Evolutionary conservation across 768 basidiomycete species (phyloP), one percentile per base, ranked within the genome.

Genomic region (Leccinellum rugosiceps): DNA sequence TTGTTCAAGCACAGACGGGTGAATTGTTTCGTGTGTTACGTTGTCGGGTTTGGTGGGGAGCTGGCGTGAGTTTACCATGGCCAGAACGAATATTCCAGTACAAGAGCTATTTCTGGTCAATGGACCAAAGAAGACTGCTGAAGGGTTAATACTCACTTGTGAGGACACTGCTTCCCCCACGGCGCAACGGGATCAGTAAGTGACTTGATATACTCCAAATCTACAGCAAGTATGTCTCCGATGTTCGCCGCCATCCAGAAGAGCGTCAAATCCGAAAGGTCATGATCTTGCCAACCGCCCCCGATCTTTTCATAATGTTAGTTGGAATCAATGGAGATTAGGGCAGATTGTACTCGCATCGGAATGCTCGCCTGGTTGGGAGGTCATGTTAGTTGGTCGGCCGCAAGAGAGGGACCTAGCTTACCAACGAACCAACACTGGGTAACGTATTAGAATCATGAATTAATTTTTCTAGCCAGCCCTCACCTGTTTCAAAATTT

Each of bases 351-450:
- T 38, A 50, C 55, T 58, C 32, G 58, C 62, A 50, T 65, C 67
- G 17, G 70, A 66, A 53, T 68, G 60, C 17, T 76, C 62, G 54
- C 71, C 72, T 74, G 26, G 34, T 52, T 52, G 53, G 14, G 48
- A 52, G 60, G 63, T 63, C 49, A 30, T 14, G 45, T 56, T 43
- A 50, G 17, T 62, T 19, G 43, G 21, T 51, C 9, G 7, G 3
- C 14, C 15, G 3, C 17, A 43, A 50, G 35, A n/a, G 35, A 23
- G 19, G 14, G 23, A n/a, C 11, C 23, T 47, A 46, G 52, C 76
- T 65, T 65, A 82, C 87, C 88, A 53, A 80, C 71, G 65, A 90
- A 90, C 88, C 88, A 90, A 61, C 83, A 86, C 84, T 87, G 34
- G 26, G 31, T 19, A 8, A 54, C 46, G 35, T 13, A 23, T 66